These are phyloP conservation scores for Breviolum minutum DNA, from an alignment of 73 alveolate species.

Conservation along the genomic window DNA sequence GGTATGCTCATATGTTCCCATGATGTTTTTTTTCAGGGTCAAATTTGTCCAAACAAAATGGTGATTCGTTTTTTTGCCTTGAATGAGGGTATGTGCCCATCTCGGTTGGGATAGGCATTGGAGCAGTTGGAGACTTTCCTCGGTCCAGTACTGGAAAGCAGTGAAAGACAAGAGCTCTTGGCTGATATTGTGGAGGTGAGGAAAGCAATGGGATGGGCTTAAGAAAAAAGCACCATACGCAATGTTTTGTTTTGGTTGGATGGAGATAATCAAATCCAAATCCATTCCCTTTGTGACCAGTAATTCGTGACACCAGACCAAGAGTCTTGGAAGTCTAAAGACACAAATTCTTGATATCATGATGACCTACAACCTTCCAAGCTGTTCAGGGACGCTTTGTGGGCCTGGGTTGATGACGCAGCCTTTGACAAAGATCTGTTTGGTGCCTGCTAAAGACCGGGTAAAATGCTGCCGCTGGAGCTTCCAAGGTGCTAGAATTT, in stretches of 20 bases:
- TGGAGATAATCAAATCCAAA: too few species aligned
- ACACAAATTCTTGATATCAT: too few species aligned
- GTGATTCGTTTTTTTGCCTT: too few species aligned
- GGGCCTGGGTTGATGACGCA: background rate
- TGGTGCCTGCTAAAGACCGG: background rate
- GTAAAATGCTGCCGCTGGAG: background rate
- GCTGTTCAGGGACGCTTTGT: background rate
- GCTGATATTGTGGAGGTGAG: background rate
- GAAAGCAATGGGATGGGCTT: background rate
- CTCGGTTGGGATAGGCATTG: background rate
- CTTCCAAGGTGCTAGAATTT: too few species aligned
- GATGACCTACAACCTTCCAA: background rate
- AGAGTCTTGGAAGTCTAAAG: too few species aligned
- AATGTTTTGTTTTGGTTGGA: too few species aligned
- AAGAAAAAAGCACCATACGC: background rate
- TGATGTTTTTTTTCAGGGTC: too few species aligned
- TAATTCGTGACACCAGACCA: too few species aligned
- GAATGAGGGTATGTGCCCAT: too few species aligned
- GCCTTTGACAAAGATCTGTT: too few species aligned
- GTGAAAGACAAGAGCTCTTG: constrained; percentile 10
- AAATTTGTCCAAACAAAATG: too few species aligned
- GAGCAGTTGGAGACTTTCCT: constrained; percentile 51
- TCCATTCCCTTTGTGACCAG: too few species aligned
- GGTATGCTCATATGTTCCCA: background rate
- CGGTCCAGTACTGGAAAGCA: background rate